Evolutionary conservation across 768 basidiomycete species (phyloP).

Genomic region (Panellus pusillus): DNA sequence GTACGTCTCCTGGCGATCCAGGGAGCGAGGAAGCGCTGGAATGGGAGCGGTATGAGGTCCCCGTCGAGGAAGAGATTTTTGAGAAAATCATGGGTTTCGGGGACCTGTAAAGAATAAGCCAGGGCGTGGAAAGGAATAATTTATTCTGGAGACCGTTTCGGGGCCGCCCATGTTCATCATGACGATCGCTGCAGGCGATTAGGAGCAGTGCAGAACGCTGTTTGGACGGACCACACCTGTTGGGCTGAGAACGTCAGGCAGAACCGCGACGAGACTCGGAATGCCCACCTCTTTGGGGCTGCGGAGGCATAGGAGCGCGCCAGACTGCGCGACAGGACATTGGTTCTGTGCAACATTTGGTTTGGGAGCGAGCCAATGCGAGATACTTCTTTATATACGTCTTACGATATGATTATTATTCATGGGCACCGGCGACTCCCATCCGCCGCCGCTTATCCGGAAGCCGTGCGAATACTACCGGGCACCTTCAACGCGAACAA

Average conservation of each 20-base stretch:
- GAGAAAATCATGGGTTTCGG: conserved; percentile 91
- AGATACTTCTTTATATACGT: no score
- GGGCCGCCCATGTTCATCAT: conserved; percentile 99
- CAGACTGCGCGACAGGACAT: conserved; percentile 28
- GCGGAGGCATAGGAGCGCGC: conserved; percentile 45
- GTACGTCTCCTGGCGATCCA: conserved; percentile 86
- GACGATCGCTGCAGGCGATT: conserved; percentile 63
- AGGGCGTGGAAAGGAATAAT: no score
- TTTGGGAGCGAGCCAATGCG: no score
- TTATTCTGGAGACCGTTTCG: conserved; percentile 60
- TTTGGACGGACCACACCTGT: conserved; percentile 46
- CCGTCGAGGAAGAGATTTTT: conserved; percentile 88
- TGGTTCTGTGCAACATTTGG: conserved; percentile 17
- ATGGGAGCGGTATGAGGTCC: conserved; percentile 94
- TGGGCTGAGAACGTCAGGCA: conserved; percentile 41
- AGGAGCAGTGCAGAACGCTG: conserved; percentile 8
- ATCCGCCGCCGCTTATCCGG: no score
- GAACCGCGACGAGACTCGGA: conserved; percentile 19
- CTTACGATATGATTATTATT: no score
- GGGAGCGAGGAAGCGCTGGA: conserved; percentile 86
- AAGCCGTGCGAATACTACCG: no score
- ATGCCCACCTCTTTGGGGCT: conserved; percentile 44
- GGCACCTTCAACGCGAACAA: no score
- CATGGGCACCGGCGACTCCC: no score
- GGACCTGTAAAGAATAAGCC: conserved; percentile 56